These are phyloP conservation scores for Trypethelium eluteriae DNA, from an alignment of 495 filamentous ascomycete genomes.

Conservation along the genomic window DNA sequence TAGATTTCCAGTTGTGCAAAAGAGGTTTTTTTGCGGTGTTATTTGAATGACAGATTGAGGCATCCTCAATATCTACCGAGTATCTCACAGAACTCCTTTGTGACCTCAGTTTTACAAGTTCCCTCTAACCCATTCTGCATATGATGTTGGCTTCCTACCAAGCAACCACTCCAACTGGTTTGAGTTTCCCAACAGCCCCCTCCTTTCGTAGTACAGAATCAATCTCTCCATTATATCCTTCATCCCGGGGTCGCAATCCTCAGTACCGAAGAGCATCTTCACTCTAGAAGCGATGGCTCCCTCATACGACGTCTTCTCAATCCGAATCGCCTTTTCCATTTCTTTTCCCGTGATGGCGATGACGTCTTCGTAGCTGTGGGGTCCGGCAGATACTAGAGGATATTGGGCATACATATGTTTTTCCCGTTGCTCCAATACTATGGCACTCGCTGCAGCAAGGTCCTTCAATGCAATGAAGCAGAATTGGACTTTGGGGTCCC, in stretches of 20 bases:
- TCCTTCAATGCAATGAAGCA: conserved; percentile 27
- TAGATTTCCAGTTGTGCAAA: no score
- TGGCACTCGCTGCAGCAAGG: conserved; percentile 21
- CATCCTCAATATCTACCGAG: no score
- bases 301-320: conserved; percentile 13
- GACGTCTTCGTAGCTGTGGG: conserved; percentile 16
- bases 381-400: conserved; percentile 26
- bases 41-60: no score
- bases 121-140: conserved; percentile 20
- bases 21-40: no score
- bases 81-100: no score
- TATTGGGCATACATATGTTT: conserved; percentile 32
- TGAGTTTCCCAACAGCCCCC: conserved; percentile 32
- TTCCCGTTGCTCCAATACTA: conserved; percentile 30
- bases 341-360: conserved; percentile 13
- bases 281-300: conserved; percentile 11
- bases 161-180: conserved; percentile 35
- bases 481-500: conserved; percentile 21
- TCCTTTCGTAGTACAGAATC: conserved; percentile 32
- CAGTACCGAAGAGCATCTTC: conserved; percentile 14
- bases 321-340: conserved; percentile 21
- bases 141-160: conserved; percentile 27
- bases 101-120: neutral
- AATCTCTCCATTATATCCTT: conserved; percentile 29
- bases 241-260: conserved; percentile 13